phyloP scores from a whole-genome alignment of 805 yeast genomes.

The Candida maesae region DNA sequence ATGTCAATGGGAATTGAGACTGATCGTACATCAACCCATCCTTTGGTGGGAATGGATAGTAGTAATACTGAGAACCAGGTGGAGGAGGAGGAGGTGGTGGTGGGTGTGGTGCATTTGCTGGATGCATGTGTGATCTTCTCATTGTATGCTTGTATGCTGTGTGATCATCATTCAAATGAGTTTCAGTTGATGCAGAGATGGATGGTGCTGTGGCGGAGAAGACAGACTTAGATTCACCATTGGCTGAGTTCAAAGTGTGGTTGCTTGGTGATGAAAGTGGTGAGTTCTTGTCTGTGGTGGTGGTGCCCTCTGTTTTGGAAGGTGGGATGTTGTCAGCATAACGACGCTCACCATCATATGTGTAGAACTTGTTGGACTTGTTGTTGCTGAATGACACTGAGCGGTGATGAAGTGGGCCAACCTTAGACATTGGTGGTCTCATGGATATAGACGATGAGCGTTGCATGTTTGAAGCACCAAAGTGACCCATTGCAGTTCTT shows the following conservation, averaged over 20 bases:
- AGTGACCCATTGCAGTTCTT: constrained; percentile 19
- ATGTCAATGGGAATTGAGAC: constrained; percentile 19
- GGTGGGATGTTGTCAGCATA: constrained; percentile 5
- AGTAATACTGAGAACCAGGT: constrained; percentile 27
- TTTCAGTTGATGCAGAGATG: constrained; percentile 20
- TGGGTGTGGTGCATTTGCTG: constrained; percentile 13
- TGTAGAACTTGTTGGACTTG: constrained; percentile 7
- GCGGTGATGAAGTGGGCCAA: constrained; percentile 9
- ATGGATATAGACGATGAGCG: constrained; percentile 6
- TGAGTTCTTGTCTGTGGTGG: constrained; percentile 12
- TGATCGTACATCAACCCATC: constrained; percentile 25
- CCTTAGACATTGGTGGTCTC: constrained; percentile 5
- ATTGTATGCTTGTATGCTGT: constrained; percentile 15
- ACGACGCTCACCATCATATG: constrained; percentile 6
- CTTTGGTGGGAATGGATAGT: constrained; percentile 31
- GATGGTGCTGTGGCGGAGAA: constrained; percentile 22
- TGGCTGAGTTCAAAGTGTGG: constrained; percentile 18
- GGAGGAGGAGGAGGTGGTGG: too few relatives aligned
- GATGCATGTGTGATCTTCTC: constrained; percentile 17
- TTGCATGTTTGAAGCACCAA: constrained; percentile 4
- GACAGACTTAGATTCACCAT: constrained; percentile 25
- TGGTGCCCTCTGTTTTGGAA: constrained; percentile 4
- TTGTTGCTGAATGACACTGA: constrained; percentile 23
- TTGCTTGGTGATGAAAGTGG: constrained; percentile 26
- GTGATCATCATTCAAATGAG: constrained; percentile 15